Base-by-base conservation (phyloP, 1,284 basidiomycete genomes). In the Rhodotorula mucilaginosa region DNA sequence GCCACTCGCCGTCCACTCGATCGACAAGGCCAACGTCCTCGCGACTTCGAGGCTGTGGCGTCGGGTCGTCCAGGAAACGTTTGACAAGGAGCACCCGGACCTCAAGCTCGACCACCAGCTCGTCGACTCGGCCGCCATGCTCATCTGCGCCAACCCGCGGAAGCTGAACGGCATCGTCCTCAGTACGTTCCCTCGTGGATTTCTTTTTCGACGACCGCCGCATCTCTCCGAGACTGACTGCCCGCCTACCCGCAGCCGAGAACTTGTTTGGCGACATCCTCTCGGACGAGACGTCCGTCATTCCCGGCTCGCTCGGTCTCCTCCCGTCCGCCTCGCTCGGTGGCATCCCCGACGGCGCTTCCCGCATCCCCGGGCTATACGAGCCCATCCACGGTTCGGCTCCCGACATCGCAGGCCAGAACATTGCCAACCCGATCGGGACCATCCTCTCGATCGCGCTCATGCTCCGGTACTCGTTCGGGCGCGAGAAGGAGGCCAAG, bases 11-110 rank as follows among this genome's bases (percentile, higher is more conserved):
- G 89, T 99, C 72, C 92, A 94, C 82, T 96, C 93, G 4, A 87
- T 99, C 82, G 97, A 99, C 86, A 99, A 99, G 84, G 97, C 97
- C 69, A 99, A 99, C 81, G 97, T 99, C 46, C 88, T 99, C 64
- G 97, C 97, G 54, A 93, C 89, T 78, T 96, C 92, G 56, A 86
- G 97, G 61, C 84, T 99, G 61, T 99, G 97, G 97, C 86, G 97
- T 70, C 93, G 89, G 80, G 90, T 92, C 46, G 93, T 96, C 67
- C 90, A 87, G 3, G 91, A 95, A 80, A 88, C 91, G 19, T 82
- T 96, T 78, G 83, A 86, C 70, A 86, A 86, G 52, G 94, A 97
- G 81, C 97, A 90, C 82, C 93, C 94, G 16, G 88, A 93, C 79
- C 82, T 97, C 56, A 85, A 87, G 78, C 82, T 95, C 64, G 90